A percentile compares a stretch with the other conserved stretches of the same genome.
These are phyloP conservation scores for Rubia tinctorum DNA, from an alignment of 305 asterid genomes.

Conservation along the genomic window DNA sequence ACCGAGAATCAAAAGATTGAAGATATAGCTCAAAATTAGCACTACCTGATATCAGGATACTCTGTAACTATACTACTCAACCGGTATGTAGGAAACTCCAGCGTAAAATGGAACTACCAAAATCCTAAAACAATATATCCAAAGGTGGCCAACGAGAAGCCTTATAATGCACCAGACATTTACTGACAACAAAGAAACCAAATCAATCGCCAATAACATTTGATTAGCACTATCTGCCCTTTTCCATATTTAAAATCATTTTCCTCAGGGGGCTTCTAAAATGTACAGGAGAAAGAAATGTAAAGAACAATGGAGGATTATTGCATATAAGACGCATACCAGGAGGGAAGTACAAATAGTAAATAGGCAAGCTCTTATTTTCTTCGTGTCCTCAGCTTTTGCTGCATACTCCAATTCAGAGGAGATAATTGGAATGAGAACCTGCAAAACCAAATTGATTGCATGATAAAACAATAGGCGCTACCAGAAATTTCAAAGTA, in stretches of 20 bases:
- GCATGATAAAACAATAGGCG: not conserved
- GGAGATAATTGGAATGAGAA: constrained; percentile 67
- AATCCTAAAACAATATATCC: not conserved
- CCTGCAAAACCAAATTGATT: constrained; percentile 41
- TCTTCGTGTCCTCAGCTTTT: constrained; percentile 43
- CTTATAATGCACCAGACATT: not conserved
- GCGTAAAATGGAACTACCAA: constrained; percentile 15
- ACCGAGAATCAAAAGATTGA: constrained; percentile 40
- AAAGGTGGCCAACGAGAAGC: not conserved
- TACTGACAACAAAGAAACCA: not conserved
- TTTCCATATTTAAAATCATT: not conserved
- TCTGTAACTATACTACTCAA: not conserved
- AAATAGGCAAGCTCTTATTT: constrained; percentile 75
- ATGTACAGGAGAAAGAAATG: too few relatives aligned
- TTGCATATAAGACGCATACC: constrained; percentile 35
- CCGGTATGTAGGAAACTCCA: not conserved
- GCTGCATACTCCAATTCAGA: constrained; percentile 60
- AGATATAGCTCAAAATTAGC: constrained; percentile 1
- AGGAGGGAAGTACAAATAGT: constrained; percentile 75
- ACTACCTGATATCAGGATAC: constrained; percentile 5
- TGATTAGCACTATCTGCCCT: not conserved
- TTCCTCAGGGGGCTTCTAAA: not conserved
- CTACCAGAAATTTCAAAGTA: not conserved
- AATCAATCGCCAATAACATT: not conserved
- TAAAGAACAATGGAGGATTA: not conserved